A percentile compares a stretch with the other conserved stretches of the same genome.
Evolutionary conservation across 371 early-diverging fungal genomes (phyloP).

Genomic region (Blastocladiella emersonii): DNA sequence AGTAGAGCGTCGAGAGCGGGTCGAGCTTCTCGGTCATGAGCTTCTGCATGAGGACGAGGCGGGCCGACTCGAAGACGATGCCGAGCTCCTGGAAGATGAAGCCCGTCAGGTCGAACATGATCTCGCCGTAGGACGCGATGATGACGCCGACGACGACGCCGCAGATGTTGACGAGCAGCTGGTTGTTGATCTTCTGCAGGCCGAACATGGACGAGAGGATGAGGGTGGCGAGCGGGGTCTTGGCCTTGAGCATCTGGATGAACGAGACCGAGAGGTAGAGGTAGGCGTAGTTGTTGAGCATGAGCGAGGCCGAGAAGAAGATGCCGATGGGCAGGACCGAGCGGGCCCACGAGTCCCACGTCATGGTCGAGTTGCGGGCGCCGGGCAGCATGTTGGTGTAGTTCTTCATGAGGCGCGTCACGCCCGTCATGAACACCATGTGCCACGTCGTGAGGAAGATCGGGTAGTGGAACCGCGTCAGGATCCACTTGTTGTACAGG

Average conservation of each 20-base stretch:
- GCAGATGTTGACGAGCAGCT: slow-evolving; percentile 11
- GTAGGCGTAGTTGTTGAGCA: slow-evolving; percentile 19
- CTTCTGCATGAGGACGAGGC: slow-evolving; percentile 18
- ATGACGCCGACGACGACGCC: slow-evolving; percentile 19
- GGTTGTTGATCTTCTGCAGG: slow-evolving; percentile 6
- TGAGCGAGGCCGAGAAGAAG: slow-evolving; percentile 15
- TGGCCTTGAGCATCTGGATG: slow-evolving; percentile 23
- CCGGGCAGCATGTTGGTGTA: slow-evolving; percentile 15
- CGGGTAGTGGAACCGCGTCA: slow-evolving; percentile 9
- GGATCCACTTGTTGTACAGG: slow-evolving; percentile 6
- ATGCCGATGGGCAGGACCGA: slow-evolving; percentile 17
- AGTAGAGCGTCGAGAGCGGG: slow-evolving; percentile 15
- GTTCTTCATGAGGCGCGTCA: slow-evolving; percentile 12
- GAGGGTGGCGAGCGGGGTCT: slow-evolving; percentile 17
- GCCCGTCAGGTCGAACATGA: slow-evolving; percentile 15
- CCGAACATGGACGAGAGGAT: slow-evolving; percentile 9
- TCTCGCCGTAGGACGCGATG: slow-evolving; percentile 18
- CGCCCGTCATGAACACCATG: slow-evolving; percentile 17
- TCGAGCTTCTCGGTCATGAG: slow-evolving; percentile 19
- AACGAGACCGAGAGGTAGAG: slow-evolving; percentile 16
- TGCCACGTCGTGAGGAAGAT: slow-evolving; percentile 21
- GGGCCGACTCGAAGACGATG: slow-evolving; percentile 14
- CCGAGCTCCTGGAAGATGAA: slow-evolving; percentile 14
- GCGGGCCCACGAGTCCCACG: slow-evolving; percentile 5
- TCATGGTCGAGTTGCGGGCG: slow-evolving; percentile 11